Evolutionary conservation across 2,329 filamentous ascomycete species (phyloP).

Genomic region (Aspergillus sp.): DNA sequence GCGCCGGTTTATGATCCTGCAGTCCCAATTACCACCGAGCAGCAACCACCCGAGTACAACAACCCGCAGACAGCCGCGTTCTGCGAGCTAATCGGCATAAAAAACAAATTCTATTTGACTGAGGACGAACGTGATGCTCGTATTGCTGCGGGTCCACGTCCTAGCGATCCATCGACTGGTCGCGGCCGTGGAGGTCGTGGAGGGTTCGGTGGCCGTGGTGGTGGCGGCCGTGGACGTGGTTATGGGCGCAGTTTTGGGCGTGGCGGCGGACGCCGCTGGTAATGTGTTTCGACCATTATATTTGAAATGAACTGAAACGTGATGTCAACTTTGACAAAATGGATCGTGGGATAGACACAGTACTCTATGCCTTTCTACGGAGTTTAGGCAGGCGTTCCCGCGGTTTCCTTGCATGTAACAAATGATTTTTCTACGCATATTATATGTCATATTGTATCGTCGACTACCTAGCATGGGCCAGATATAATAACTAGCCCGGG

Average conservation of each 20-base stretch:
- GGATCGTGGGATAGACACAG: not conserved
- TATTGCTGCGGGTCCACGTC: conserved; percentile 58
- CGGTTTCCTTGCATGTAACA: not conserved
- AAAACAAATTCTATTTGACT: conserved; percentile 73
- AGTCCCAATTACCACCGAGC: conserved; percentile 56
- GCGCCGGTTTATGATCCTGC: conserved; percentile 68
- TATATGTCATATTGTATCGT: not conserved
- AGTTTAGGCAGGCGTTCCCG: not conserved
- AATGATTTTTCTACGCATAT: not conserved
- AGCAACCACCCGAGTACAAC: conserved; percentile 76
- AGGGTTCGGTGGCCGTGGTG: conserved; percentile 18
- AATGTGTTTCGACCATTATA: not conserved
- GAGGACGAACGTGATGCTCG: conserved; percentile 67
- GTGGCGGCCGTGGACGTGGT: conserved; percentile 17
- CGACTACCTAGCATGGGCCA: not conserved
- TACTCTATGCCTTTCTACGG: not conserved
- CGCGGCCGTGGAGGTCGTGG: conserved; percentile 23
- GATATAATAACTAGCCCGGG: not conserved
- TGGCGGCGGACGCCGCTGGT: not conserved
- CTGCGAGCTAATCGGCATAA: conserved; percentile 73
- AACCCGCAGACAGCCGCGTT: conserved; percentile 84
- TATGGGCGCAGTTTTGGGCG: not conserved
- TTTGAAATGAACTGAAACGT: not conserved
- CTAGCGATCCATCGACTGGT: conserved; percentile 21
- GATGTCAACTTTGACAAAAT: not conserved